Conservation (phyloP, 768 basidiomycete species). For the Boletus insuetus region DNA sequence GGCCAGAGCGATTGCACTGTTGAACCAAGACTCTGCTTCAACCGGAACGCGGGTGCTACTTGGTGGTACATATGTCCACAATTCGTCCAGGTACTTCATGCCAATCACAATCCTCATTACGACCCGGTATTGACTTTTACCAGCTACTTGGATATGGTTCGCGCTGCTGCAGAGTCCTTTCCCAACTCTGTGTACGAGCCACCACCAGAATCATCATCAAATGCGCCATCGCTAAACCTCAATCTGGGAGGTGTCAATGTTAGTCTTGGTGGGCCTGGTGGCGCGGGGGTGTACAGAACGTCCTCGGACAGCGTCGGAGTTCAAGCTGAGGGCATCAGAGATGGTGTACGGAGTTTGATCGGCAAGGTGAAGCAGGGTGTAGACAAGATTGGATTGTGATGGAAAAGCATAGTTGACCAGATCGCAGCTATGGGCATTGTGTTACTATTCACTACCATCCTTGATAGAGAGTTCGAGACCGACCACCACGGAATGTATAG, state of each 20-base stretch:
- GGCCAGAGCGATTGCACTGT: slow-evolving; percentile 75
- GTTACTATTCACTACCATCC: not conserved
- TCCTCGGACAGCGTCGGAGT: slow-evolving; percentile 69
- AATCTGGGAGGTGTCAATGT: slow-evolving; percentile 92
- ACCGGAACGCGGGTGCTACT: slow-evolving; percentile 77
- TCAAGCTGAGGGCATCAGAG: slow-evolving; percentile 84
- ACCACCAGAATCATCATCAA: slow-evolving; percentile 70
- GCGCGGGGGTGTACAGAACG: slow-evolving; percentile 82
- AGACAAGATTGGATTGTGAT: slow-evolving; percentile 48
- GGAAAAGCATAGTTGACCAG: not conserved
- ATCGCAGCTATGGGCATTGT: not conserved
- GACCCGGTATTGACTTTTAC: slow-evolving; percentile 6
- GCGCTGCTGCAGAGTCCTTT: slow-evolving; percentile 62
- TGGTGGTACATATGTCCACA: slow-evolving; percentile 94
- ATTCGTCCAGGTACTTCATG: slow-evolving; percentile 75
- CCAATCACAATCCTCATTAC: not conserved
- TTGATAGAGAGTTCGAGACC: not conserved
- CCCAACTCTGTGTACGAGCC: slow-evolving; percentile 68
- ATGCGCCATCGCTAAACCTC: slow-evolving; percentile 79
- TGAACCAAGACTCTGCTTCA: slow-evolving; percentile 76
- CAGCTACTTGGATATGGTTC: slow-evolving; percentile 90
- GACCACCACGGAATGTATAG: not conserved
- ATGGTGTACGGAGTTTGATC: slow-evolving; percentile 83
- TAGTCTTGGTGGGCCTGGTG: slow-evolving; percentile 83
- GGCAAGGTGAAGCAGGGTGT: slow-evolving; percentile 89